Evolutionary conservation across 2,329 filamentous ascomycete species (phyloP).

Genomic region (Fusarium torreyae): DNA sequence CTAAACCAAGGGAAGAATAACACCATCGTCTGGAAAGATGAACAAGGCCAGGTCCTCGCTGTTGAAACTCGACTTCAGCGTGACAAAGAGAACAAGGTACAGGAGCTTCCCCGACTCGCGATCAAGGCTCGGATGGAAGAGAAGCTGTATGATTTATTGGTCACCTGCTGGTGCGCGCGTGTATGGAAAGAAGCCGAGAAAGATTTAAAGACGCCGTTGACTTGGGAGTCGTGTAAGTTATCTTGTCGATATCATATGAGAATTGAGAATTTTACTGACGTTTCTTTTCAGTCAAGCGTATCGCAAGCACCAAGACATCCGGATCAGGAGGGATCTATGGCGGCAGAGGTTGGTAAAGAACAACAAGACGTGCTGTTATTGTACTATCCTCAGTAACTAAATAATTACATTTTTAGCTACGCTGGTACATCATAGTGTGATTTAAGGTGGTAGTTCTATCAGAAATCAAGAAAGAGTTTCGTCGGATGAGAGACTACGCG

Average conservation of each 20-base stretch:
- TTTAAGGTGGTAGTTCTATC: too few species aligned
- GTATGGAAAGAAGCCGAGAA: slow-evolving; percentile 49
- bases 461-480: too few species aligned
- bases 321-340: slow-evolving; percentile 7
- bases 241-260: neutral
- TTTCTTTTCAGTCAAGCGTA: slow-evolving; percentile 25
- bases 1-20: slow-evolving; percentile 43
- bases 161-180: slow-evolving; percentile 51
- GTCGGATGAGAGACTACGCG: too few species aligned
- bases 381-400: too few species aligned
- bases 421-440: too few species aligned
- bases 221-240: slow-evolving; percentile 47
- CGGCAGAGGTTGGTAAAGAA: neutral
- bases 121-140: slow-evolving; percentile 42
- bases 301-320: neutral
- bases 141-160: slow-evolving; percentile 50
- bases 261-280: slow-evolving; percentile 1
- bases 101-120: slow-evolving; percentile 43
- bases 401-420: too few species aligned
- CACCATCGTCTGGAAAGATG: slow-evolving; percentile 47
- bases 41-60: slow-evolving; percentile 41
- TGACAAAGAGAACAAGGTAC: slow-evolving; percentile 31
- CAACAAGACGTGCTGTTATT: too few species aligned
- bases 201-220: slow-evolving; percentile 43
- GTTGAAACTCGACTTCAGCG: slow-evolving; percentile 47